phyloP scores from a whole-genome alignment of 2,329 filamentous ascomycete genomes.

The Xylaria sp. region DNA sequence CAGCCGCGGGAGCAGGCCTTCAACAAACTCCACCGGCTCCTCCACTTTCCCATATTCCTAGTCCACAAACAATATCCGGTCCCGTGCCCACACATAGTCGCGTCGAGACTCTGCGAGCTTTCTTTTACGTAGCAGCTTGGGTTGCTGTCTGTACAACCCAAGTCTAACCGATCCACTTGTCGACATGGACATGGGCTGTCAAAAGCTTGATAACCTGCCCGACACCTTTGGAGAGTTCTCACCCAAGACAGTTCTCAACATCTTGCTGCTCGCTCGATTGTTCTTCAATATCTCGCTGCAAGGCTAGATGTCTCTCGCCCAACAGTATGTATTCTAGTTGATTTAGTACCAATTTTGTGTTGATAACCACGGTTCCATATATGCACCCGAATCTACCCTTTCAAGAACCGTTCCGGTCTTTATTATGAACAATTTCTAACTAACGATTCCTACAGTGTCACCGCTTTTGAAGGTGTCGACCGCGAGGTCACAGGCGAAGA shows the following conservation, averaged over 20 bases:
- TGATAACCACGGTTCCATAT: neutral
- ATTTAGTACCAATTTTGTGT: neutral
- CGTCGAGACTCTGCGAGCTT: slow-evolving; percentile 3
- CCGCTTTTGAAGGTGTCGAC: slow-evolving; percentile 55
- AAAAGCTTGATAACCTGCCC: slow-evolving; percentile 22
- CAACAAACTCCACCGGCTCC: slow-evolving; percentile 20
- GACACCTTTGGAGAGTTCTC: neutral
- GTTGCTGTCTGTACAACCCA: neutral
- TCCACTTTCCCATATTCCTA: slow-evolving; percentile 27
- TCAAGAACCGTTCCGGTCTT: neutral
- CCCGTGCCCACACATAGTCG: slow-evolving; percentile 22
- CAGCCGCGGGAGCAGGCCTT: neutral
- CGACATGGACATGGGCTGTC: neutral
- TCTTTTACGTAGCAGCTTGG: slow-evolving; percentile 20
- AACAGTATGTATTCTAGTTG: slow-evolving; percentile 44
- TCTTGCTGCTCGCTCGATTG: slow-evolving; percentile 10
- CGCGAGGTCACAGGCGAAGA: slow-evolving; percentile 44
- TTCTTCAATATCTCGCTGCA: slow-evolving; percentile 3
- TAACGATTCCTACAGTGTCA: slow-evolving; percentile 44
- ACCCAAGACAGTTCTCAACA: neutral
- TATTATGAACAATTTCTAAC: slow-evolving; percentile 5
- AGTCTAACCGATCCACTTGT: slow-evolving; percentile 6
- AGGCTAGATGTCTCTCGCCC: slow-evolving; percentile 55
- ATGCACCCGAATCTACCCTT: neutral
- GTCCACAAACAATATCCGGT: slow-evolving; percentile 8